Percentiles rank a stretch among this genome's conserved stretches.
Conservation (phyloP, 2,329 filamentous ascomycete species). For the Penicillium corylophilum region DNA sequence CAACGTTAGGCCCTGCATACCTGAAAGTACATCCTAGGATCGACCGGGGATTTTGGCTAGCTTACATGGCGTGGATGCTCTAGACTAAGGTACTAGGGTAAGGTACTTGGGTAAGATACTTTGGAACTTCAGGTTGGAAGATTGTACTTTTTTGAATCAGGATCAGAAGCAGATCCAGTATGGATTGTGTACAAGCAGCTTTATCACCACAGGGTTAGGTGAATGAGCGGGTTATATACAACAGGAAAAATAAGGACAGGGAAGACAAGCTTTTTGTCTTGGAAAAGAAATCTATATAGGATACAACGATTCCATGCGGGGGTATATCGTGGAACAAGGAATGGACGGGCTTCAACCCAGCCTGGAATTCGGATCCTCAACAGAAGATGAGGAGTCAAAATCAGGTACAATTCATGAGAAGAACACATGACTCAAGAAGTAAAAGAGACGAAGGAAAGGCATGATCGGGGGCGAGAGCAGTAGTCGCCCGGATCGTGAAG, state of each 20-base stretch:
- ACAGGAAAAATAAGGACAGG: background rate
- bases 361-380: background rate
- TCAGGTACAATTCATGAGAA: background rate
- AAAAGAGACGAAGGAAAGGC: slow-evolving; percentile 28
- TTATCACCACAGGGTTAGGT: background rate
- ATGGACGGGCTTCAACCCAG: slow-evolving; percentile 15
- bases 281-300: slow-evolving; percentile 11
- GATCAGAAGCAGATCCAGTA: background rate
- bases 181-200: background rate
- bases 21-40: too few species aligned
- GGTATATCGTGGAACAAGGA: slow-evolving; percentile 20
- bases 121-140: too few species aligned
- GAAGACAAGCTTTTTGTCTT: background rate
- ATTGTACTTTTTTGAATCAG: too few species aligned
- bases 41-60: background rate
- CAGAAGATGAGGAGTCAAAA: slow-evolving; percentile 4
- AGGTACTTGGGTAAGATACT: too few species aligned
- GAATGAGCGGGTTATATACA: background rate
- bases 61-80: background rate
- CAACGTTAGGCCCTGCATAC: too few species aligned
- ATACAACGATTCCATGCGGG: slow-evolving; percentile 7
- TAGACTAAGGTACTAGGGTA: too few species aligned
- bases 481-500: slow-evolving; percentile 33
- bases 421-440: slow-evolving; percentile 14
- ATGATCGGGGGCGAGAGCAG: slow-evolving; percentile 33